These are phyloP conservation scores for Colletotrichum chlorophyti DNA, from an alignment of 2,329 filamentous ascomycete species.

Conservation along the genomic window DNA sequence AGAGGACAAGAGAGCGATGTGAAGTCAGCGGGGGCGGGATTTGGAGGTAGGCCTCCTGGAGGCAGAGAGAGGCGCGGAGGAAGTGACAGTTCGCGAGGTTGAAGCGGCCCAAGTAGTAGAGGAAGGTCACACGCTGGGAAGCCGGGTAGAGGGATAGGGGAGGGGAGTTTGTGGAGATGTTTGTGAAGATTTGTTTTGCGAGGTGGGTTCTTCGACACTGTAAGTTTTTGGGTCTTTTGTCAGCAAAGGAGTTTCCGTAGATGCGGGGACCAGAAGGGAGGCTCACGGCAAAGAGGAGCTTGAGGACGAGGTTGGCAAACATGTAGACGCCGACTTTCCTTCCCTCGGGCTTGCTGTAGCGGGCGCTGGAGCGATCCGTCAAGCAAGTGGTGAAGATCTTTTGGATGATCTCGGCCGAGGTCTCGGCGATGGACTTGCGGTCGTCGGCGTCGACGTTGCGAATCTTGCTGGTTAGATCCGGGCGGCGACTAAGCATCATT, in stretches of 20 bases:
- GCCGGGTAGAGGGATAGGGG: constrained; percentile 84
- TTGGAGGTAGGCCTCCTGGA: constrained; percentile 83
- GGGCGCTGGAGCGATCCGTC: constrained; percentile 76
- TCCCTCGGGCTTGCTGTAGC: constrained; percentile 75
- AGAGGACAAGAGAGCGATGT: constrained; percentile 81
- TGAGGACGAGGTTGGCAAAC: constrained; percentile 89
- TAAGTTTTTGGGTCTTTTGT: background rate
- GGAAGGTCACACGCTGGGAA: constrained; percentile 86
- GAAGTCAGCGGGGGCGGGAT: constrained; percentile 65
- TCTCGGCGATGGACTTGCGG: constrained; percentile 82
- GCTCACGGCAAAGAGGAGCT: constrained; percentile 81
- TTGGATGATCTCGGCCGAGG: constrained; percentile 86
- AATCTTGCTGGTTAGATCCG: constrained; percentile 77
- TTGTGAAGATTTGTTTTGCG: constrained; percentile 87
- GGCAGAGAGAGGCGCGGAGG: constrained; percentile 74
- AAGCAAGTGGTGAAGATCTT: constrained; percentile 91
- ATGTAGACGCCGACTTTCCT: constrained; percentile 90
- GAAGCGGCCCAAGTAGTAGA: constrained; percentile 94
- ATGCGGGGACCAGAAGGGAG: background rate
- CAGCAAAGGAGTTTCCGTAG: constrained; percentile 4
- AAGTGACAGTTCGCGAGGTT: constrained; percentile 87
- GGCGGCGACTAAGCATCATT: constrained; percentile 81
- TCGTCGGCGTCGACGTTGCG: constrained; percentile 68
- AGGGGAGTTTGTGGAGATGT: constrained; percentile 83
- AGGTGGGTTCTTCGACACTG: constrained; percentile 82